A percentile compares a stretch with the other conserved stretches of the same genome.
Conservation (phyloP, 1,139 yeast species). For the Lodderomyces parapsilosis region DNA sequence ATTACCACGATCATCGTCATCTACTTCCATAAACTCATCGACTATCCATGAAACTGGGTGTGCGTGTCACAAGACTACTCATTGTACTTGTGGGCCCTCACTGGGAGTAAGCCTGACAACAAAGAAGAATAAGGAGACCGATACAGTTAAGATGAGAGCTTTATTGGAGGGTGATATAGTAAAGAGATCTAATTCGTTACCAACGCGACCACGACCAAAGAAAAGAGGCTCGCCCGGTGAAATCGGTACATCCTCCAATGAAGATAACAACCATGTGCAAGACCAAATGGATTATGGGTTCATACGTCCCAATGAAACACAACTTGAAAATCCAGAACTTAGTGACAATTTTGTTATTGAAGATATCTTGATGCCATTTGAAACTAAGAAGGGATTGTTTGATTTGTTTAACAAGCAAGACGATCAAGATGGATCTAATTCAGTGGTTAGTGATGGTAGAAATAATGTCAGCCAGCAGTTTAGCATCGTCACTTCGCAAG, state of each 20-base stretch:
- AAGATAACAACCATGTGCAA: slow-evolving; percentile 3
- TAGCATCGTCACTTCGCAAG: neutral
- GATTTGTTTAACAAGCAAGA: slow-evolving; percentile 24
- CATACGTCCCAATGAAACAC: neutral
- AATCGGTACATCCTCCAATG: slow-evolving; percentile 4
- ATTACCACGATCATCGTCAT: slow-evolving; percentile 15
- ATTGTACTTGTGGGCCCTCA: slow-evolving; percentile 55
- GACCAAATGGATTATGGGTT: slow-evolving; percentile 3
- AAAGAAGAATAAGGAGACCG: slow-evolving; percentile 18
- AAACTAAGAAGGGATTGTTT: slow-evolving; percentile 26
- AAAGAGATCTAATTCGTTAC: slow-evolving; percentile 10
- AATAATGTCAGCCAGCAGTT: neutral
- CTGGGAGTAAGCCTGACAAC: neutral
- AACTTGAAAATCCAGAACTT: slow-evolving; percentile 4
- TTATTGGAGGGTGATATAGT: slow-evolving; percentile 20
- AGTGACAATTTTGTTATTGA: slow-evolving; percentile 30
- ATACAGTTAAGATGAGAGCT: slow-evolving; percentile 29
- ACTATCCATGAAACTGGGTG: slow-evolving; percentile 51
- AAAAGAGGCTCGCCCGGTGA: slow-evolving; percentile 12
- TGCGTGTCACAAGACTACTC: slow-evolving; percentile 51
- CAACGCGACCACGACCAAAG: slow-evolving; percentile 8
- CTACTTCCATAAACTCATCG: slow-evolving; percentile 20
- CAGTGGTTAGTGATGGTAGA: neutral
- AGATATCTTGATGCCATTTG: slow-evolving; percentile 33
- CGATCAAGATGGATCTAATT: slow-evolving; percentile 1